Evolutionary conservation across 1,284 basidiomycete genomes (phyloP).

Genomic region (Kalmanozyma brasiliensis): DNA sequence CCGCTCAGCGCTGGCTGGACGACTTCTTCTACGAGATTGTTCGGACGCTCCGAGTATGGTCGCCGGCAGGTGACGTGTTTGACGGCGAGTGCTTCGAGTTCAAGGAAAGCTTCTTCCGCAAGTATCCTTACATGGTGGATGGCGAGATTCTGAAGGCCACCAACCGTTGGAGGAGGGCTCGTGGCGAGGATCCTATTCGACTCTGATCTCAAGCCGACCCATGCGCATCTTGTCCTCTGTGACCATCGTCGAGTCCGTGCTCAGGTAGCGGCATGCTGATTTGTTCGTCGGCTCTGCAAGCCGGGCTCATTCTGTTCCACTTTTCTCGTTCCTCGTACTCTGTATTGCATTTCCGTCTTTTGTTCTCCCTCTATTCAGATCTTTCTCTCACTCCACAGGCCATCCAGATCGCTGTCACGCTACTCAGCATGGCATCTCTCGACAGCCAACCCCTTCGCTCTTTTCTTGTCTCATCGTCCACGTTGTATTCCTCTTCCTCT

Average conservation of each 20-base stretch:
- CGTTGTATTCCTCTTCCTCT: too few relatives aligned
- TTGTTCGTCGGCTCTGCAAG: too few relatives aligned
- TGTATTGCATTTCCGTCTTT: conserved; percentile 7
- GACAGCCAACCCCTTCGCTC: neutral
- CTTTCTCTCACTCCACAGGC: neutral
- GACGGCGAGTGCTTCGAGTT: conserved; percentile 51
- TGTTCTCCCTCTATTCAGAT: neutral
- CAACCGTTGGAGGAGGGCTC: conserved; percentile 46
- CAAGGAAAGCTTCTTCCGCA: conserved; percentile 50
- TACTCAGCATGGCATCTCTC: neutral
- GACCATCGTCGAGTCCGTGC: too few relatives aligned
- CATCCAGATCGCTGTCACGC: neutral
- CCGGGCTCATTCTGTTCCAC: neutral
- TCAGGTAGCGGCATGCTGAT: neutral
- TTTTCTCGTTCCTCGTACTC: neutral
- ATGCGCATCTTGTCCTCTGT: neutral
- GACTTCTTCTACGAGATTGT: conserved; percentile 44
- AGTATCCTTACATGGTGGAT: conserved; percentile 50
- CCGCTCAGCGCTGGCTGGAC: conserved; percentile 48
- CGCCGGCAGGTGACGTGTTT: conserved; percentile 45
- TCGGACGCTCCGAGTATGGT: conserved; percentile 41
- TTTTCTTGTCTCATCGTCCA: neutral
- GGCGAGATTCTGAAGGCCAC: conserved; percentile 44
- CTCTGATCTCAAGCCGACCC: conserved; percentile 15
- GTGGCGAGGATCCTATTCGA: conserved; percentile 48